phyloP scores from a whole-genome alignment of 2,329 filamentous ascomycete species.

The Colletotrichum spaethianum region DNA sequence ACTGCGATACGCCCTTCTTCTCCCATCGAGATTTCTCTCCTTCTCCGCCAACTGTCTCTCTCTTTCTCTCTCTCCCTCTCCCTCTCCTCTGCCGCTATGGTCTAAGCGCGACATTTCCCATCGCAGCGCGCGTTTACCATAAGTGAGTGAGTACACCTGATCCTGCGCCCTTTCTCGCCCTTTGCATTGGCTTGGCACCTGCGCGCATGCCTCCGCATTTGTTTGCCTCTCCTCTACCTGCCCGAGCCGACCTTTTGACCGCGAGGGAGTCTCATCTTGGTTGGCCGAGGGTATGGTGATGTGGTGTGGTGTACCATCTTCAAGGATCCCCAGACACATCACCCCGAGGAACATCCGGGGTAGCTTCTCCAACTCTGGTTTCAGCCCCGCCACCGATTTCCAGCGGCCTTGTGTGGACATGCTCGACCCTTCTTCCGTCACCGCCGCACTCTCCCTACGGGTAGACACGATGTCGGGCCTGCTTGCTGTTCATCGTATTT shows the following conservation, averaged over 20 bases:
- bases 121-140: not conserved
- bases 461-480: not conserved
- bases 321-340: not conserved
- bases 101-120: not conserved
- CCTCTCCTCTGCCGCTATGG: not conserved
- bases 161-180: too few relatives aligned
- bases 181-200: not conserved
- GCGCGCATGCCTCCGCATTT: not conserved
- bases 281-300: not conserved
- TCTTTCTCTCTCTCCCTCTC: not conserved
- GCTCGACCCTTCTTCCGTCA: too few relatives aligned
- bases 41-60: not conserved
- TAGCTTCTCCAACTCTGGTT: not conserved
- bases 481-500: not conserved
- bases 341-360: not conserved
- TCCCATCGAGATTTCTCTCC: not conserved
- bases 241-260: not conserved
- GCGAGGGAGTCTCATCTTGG: not conserved
- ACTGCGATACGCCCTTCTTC: not conserved
- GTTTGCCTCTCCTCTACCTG: not conserved
- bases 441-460: not conserved
- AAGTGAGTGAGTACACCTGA: not conserved
- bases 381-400: not conserved
- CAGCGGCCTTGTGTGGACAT: too few relatives aligned
- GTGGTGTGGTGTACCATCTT: not conserved